Conservation (phyloP, 176 grass and related monocot genomes). For the Oropetium thomaeum region DNA sequence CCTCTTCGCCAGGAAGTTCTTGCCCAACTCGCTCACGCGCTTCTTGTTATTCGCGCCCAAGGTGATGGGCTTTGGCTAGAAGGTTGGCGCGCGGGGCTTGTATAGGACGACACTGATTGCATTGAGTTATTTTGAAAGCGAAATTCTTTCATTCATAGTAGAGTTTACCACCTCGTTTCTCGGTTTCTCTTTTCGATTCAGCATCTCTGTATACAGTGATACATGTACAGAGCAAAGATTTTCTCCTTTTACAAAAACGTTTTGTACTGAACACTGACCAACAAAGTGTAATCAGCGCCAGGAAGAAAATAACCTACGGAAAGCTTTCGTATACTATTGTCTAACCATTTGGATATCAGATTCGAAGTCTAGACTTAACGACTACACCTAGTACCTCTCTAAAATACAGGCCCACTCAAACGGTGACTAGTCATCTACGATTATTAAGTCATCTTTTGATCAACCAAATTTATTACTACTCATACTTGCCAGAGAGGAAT, state of each 20-base stretch:
- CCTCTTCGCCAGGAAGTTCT: slow-evolving; percentile 71
- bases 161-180: background rate
- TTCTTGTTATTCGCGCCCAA: slow-evolving; percentile 68
- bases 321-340: too few relatives aligned
- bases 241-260: background rate
- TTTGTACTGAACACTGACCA: background rate
- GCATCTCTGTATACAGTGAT: background rate
- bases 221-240: background rate
- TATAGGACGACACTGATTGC: background rate
- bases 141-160: slow-evolving; percentile 3
- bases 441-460: too few relatives aligned
- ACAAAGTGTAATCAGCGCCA: background rate
- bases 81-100: background rate
- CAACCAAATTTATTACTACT: too few relatives aligned
- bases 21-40: slow-evolving; percentile 56
- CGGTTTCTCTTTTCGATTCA: background rate
- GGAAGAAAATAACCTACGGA: background rate
- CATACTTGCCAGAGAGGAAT: too few relatives aligned
- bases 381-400: too few relatives aligned
- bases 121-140: background rate
- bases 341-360: too few relatives aligned
- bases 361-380: too few relatives aligned
- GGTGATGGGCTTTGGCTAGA: slow-evolving; percentile 62
- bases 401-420: too few relatives aligned
- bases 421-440: too few relatives aligned